phyloP scores from a whole-genome alignment of 2,329 filamentous ascomycete species.

The Microcera coccophila region DNA sequence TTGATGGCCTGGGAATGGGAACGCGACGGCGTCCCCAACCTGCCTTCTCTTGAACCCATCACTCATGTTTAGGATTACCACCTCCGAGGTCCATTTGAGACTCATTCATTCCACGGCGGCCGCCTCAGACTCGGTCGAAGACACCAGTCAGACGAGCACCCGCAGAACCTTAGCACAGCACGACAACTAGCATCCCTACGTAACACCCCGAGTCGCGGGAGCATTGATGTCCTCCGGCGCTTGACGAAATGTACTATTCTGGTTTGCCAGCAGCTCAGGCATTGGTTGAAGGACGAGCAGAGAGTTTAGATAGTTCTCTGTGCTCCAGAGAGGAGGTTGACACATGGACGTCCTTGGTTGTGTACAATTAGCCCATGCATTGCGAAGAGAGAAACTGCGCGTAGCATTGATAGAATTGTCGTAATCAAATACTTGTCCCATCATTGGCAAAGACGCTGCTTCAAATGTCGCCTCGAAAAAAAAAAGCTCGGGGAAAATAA shows the following conservation, averaged over 20 bases:
- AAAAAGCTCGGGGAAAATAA: no score
- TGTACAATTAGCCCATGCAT: conserved; percentile 22
- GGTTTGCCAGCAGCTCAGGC: conserved; percentile 18
- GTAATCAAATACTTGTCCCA: background rate
- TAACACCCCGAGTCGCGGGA: conserved; percentile 6
- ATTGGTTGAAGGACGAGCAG: conserved; percentile 36
- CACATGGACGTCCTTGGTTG: conserved; percentile 15
- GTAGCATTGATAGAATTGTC: conserved; percentile 9
- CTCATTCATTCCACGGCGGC: conserved; percentile 23
- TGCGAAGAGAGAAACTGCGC: conserved; percentile 12
- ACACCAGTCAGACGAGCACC: conserved; percentile 9
- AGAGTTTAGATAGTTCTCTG: conserved; percentile 52
- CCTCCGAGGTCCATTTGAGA: conserved; percentile 37
- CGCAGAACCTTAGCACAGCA: conserved; percentile 1
- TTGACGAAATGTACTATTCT: conserved; percentile 17
- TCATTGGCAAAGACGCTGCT: no score
- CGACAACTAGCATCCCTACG: conserved; percentile 9
- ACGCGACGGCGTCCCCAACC: conserved; percentile 38
- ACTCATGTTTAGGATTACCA: conserved; percentile 49
- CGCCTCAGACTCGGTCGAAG: conserved; percentile 6
- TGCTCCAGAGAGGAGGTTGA: conserved; percentile 27
- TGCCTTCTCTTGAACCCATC: conserved; percentile 43
- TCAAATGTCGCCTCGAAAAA: no score
- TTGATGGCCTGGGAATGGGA: conserved; percentile 77
- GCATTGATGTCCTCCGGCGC: conserved; percentile 8